A percentile compares a stretch with the other conserved stretches of the same genome.
These are phyloP conservation scores for Penicillium coprophilum DNA, from an alignment of 495 filamentous ascomycete genomes.

Conservation along the genomic window DNA sequence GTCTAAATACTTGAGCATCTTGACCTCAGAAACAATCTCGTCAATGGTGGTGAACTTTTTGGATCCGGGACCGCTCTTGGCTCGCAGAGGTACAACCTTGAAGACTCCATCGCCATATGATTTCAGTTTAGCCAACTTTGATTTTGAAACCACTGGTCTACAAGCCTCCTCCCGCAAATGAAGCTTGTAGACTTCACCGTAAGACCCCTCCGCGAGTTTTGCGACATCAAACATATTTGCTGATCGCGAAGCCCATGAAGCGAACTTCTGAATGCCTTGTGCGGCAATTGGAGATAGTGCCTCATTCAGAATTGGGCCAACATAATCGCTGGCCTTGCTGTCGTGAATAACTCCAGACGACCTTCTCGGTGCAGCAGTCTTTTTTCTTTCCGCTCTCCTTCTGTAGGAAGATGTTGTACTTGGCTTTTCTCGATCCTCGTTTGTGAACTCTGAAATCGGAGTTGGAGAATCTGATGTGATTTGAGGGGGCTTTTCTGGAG, in stretches of 20 bases:
- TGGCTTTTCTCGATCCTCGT: constrained; percentile 1
- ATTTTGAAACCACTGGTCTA: constrained; percentile 42
- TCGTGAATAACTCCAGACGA: constrained; percentile 43
- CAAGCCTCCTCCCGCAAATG: constrained; percentile 39
- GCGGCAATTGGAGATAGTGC: constrained; percentile 39
- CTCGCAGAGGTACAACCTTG: constrained; percentile 51
- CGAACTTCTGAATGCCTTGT: constrained; percentile 43
- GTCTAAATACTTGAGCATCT: constrained; percentile 72
- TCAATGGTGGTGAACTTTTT: constrained; percentile 50
- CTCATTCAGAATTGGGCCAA: constrained; percentile 41
- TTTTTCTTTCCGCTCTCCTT: constrained; percentile 19
- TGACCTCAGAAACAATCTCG: constrained; percentile 64
- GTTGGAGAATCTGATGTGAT: background rate
- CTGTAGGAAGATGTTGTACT: constrained; percentile 5
- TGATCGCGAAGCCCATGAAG: constrained; percentile 43
- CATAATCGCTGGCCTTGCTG: constrained; percentile 39
- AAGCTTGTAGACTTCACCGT: constrained; percentile 53
- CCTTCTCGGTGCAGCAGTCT: constrained; percentile 20
- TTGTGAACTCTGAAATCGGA: background rate
- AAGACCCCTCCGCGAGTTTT: constrained; percentile 54
- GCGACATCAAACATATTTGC: constrained; percentile 44
- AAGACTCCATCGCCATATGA: constrained; percentile 49
- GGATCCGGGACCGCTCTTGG: constrained; percentile 45
- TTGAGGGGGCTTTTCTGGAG: background rate
- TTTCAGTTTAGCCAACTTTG: constrained; percentile 38